Evolutionary conservation across 331 rosid species (phyloP), one percentile per base, ranked within the genome.

Genomic region (Malus hybrid): DNA sequence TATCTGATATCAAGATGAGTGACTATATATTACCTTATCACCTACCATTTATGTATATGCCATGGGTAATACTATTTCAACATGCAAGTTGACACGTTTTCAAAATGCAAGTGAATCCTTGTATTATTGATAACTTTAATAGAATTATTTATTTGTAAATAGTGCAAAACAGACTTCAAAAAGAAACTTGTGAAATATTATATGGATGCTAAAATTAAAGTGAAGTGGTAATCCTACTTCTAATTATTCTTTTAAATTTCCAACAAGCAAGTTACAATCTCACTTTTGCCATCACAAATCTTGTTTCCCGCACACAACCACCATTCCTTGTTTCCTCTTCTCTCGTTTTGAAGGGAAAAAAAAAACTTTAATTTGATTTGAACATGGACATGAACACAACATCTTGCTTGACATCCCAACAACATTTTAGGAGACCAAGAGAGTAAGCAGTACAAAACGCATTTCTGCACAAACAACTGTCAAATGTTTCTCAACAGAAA

Each of bases 31-130:
- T 42, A 42, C 48, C 48, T 42, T 10, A 1, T 42, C 5, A 42
- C 4, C 3, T 9, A 42, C 5, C 48, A 42, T 42, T 42, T 42
- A 42, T 42, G 48, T 42, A 42, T 0, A 42, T 42, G 48, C 48
- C 0, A 42, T 42, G 14, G 48, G 5, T 42, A 42, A 10, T 10
- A 4, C 14, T 42, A 42, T 42, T 42, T 42, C 14, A 42, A 42
- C 48, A 10, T 0, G 5, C 0, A 42, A 42, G 0, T 1, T 42
- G 10, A 42, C 48, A 42, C 1, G 0, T 10, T 42, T 42, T 42
- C 48, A 42, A 42, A 42, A 42, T 42, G 3, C 14, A 1, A 42
- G 48, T 0, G 48, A 39, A 39, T 39, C 46, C 46, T 39, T 39
- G 0, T 39, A 10, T 39, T 39, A 39, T 39, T 39, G 46, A 39